Evolutionary conservation across 2,329 filamentous ascomycete genomes (phyloP).

Genomic region (Xylaria polymorpha): DNA sequence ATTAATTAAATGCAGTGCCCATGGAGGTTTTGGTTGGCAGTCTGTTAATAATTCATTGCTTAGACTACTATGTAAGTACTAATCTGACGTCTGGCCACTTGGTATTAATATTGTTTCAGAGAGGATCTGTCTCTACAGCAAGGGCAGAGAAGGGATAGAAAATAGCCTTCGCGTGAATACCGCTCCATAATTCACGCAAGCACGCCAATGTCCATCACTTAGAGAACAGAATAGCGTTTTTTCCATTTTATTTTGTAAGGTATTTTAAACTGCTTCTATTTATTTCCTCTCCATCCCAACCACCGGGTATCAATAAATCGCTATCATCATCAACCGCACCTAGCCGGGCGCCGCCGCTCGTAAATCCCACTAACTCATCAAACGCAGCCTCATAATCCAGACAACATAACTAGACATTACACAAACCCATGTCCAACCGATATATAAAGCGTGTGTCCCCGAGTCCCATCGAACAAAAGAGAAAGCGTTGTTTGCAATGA

Average conservation of each 20-base stretch:
- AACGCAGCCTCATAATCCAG: conserved; percentile 25
- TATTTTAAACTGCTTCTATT: conserved; percentile 14
- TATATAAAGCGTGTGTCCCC: not conserved
- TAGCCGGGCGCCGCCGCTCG: conserved; percentile 18
- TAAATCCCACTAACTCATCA: conserved; percentile 8
- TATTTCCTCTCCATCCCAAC: not conserved
- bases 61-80: too few relatives aligned
- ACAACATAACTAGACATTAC: conserved; percentile 24
- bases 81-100: too few relatives aligned
- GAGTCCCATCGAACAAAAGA: conserved; percentile 27
- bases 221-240: not conserved
- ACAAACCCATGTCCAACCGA: not conserved
- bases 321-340: conserved; percentile 14
- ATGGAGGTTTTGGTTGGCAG: too few relatives aligned
- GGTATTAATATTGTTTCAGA: too few relatives aligned
- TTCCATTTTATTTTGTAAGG: not conserved
- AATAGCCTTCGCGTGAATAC: not conserved
- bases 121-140: too few relatives aligned
- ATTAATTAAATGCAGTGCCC: too few relatives aligned
- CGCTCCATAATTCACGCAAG: not conserved
- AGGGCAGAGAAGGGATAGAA: too few relatives aligned
- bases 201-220: not conserved
- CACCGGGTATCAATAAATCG: conserved; percentile 35
- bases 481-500: not conserved
- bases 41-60: too few relatives aligned